Percentiles rank a stretch among this genome's conserved stretches.
phyloP scores from a whole-genome alignment of 371 early-diverging fungal species.

The Modicella reniformis region DNA sequence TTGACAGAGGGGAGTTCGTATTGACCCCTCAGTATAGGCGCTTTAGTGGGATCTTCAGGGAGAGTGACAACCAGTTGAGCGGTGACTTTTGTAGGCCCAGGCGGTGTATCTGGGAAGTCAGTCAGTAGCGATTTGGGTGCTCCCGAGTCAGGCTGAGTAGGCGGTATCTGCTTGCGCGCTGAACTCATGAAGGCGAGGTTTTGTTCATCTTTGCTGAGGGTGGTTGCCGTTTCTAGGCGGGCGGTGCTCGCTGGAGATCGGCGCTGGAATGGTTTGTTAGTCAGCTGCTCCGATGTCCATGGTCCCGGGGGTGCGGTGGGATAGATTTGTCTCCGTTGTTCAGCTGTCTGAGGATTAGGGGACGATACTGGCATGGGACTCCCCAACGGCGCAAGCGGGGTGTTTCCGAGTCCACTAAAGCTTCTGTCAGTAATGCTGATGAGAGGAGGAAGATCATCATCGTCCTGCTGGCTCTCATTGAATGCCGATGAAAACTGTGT shows the following conservation, averaged over 20 bases:
- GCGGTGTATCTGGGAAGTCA: conserved; percentile 27
- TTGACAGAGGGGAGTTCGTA: conserved; percentile 49
- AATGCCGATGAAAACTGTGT: neutral
- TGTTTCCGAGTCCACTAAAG: neutral
- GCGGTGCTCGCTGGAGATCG: conserved; percentile 11
- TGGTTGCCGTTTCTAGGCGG: neutral
- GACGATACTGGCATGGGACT: neutral
- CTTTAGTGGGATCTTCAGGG: conserved; percentile 34
- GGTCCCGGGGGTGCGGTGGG: conserved; percentile 42
- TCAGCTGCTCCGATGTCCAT: conserved; percentile 18
- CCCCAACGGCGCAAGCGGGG: neutral
- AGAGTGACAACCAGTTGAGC: conserved; percentile 20
- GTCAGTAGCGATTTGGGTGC: conserved; percentile 25
- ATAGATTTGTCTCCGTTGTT: conserved; percentile 29
- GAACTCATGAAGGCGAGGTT: conserved; percentile 37
- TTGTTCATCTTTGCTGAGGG: conserved; percentile 22
- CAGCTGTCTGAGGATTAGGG: neutral
- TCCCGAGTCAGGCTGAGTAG: conserved; percentile 5
- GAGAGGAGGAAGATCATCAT: conserved; percentile 39
- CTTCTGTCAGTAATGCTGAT: conserved; percentile 22
- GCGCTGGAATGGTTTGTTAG: conserved; percentile 22
- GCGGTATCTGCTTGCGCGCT: conserved; percentile 19
- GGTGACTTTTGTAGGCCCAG: conserved; percentile 6
- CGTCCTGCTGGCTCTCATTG: neutral
- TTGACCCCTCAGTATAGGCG: conserved; percentile 36